These are phyloP conservation scores for Secale cereale DNA, from an alignment of 176 grass and related monocot genomes.

Conservation along the genomic window DNA sequence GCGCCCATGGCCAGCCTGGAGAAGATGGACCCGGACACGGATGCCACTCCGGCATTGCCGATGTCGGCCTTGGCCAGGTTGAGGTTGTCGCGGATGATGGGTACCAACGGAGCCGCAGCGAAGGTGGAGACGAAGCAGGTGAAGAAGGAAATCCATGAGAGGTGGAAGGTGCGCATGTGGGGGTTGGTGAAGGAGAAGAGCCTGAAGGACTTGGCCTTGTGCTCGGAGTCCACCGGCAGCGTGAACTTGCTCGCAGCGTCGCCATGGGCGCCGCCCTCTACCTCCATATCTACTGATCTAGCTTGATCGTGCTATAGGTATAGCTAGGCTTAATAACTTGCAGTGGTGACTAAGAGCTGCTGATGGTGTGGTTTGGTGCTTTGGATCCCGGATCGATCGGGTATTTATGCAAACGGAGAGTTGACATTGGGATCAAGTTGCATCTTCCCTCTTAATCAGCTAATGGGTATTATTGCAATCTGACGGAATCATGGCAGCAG, in stretches of 20 bases:
- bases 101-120: conserved; percentile 52
- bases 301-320: neutral
- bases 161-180: conserved; percentile 82
- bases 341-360: neutral
- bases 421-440: neutral
- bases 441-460: neutral
- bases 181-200: conserved; percentile 35
- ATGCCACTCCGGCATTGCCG: conserved; percentile 72
- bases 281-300: neutral
- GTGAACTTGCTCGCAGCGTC: conserved; percentile 32
- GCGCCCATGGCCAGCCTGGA: conserved; percentile 86
- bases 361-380: neutral
- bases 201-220: conserved; percentile 1
- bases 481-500: neutral
- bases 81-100: conserved; percentile 84
- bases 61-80: conserved; percentile 66
- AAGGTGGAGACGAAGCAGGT: conserved; percentile 92
- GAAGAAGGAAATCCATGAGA: conserved; percentile 88
- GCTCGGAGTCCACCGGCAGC: neutral
- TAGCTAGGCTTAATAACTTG: neutral
- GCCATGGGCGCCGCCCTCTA: neutral
- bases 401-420: neutral
- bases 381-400: neutral
- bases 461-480: neutral
- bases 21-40: conserved; percentile 85